Evolutionary conservation across 2,329 filamentous ascomycete species (phyloP).

Genomic region (Penicillium hordei): DNA sequence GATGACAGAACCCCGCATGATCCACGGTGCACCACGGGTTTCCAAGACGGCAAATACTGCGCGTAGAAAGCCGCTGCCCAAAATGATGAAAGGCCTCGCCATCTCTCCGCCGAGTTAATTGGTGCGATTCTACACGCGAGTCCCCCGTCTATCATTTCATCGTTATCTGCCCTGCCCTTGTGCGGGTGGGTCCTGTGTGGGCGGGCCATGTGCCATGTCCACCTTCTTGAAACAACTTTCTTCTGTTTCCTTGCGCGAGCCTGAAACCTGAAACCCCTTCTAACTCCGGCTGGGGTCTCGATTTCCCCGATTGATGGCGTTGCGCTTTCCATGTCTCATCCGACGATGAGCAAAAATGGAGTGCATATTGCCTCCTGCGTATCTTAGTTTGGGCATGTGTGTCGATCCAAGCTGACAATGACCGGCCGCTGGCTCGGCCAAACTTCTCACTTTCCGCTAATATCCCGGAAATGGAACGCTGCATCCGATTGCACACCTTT

Average conservation of each 20-base stretch:
- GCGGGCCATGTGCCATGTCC: neutral
- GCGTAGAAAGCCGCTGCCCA: conserved; percentile 44
- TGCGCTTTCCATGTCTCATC: conserved; percentile 1
- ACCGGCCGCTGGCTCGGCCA: conserved; percentile 20
- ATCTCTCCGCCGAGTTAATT: conserved; percentile 37
- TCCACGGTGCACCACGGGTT: conserved; percentile 77
- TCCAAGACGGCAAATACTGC: conserved; percentile 47
- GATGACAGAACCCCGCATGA: conserved; percentile 88
- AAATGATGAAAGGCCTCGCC: conserved; percentile 43
- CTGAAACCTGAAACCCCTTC: neutral
- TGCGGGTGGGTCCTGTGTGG: conserved; percentile 1
- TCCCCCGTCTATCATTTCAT: conserved; percentile 9
- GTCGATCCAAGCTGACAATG: conserved; percentile 4
- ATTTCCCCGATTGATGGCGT: neutral
- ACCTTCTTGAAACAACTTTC: neutral
- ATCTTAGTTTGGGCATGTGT: conserved; percentile 1
- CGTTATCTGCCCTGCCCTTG: neutral
- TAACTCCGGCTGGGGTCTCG: neutral
- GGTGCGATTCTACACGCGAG: conserved; percentile 17
- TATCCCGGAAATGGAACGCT: neutral
- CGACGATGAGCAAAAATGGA: neutral
- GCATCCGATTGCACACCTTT: neutral
- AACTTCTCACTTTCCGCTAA: neutral
- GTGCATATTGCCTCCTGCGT: neutral
- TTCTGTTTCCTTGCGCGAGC: neutral